Evolutionary conservation across 2,329 filamentous ascomycete species (phyloP).

Genomic region (Aspergillus oerlinghausenensis): DNA sequence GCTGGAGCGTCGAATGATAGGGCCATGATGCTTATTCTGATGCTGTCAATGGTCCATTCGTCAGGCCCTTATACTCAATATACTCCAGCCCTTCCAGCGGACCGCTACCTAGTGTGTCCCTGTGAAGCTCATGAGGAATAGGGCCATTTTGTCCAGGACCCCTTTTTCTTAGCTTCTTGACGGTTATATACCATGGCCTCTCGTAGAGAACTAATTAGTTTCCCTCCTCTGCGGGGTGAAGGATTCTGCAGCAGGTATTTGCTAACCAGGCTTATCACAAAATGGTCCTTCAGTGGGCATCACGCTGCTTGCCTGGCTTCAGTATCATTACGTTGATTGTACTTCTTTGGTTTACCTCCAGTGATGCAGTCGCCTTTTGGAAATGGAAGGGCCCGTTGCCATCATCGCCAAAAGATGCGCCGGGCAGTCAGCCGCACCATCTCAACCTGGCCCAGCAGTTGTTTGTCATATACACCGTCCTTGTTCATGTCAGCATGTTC

Average conservation of each 20-base stretch:
- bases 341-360: slow-evolving; percentile 19
- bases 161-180: not conserved
- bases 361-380: slow-evolving; percentile 11
- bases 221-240: not conserved
- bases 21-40: not conserved
- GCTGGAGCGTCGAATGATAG: not conserved
- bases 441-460: slow-evolving; percentile 28
- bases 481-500: slow-evolving; percentile 62
- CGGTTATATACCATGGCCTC: not conserved
- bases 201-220: not conserved
- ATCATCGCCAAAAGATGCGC: not conserved
- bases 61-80: not conserved
- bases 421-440: not conserved
- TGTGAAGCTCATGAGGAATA: not conserved
- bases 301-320: slow-evolving; percentile 27
- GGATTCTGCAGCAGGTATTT: not conserved
- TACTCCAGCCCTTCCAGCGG: not conserved
- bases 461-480: slow-evolving; percentile 61
- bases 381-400: slow-evolving; percentile 11
- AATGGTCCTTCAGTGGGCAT: slow-evolving; percentile 24
- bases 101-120: not conserved
- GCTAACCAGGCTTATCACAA: not conserved
- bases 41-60: not conserved
- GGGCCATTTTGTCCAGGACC: not conserved
- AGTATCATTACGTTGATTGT: slow-evolving; percentile 23